phyloP scores from a whole-genome alignment of 345 rosid genomes.

The Stellera chamaejasme region DNA sequence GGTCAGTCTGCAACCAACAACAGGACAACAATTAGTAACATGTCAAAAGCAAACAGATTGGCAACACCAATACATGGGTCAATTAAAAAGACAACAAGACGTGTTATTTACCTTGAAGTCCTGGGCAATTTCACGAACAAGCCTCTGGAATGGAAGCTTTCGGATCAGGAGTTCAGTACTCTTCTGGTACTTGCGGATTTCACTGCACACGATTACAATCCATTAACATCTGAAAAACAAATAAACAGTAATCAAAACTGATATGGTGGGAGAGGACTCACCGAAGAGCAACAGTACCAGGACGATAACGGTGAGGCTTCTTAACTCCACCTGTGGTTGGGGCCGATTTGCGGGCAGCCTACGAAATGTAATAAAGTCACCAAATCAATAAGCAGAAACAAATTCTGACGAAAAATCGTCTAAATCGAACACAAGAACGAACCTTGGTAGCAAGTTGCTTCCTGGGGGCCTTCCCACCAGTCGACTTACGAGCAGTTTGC shows the following conservation, averaged over 20 bases:
- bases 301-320: constrained; percentile 90
- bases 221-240: background rate
- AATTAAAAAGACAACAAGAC: background rate
- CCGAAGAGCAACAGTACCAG: constrained; percentile 98
- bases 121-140: constrained; percentile 94
- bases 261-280: constrained; percentile 11
- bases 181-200: constrained; percentile 89
- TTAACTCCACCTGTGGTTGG: constrained; percentile 89
- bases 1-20: constrained; percentile 41
- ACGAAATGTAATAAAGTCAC: background rate
- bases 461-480: constrained; percentile 97
- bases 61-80: too few species aligned
- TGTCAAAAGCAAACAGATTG: background rate
- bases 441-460: constrained; percentile 95
- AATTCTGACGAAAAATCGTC: background rate
- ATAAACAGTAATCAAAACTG: background rate
- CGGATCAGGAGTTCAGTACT: constrained; percentile 83
- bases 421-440: background rate
- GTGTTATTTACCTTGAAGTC: constrained; percentile 48
- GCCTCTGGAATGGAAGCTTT: constrained; percentile 84
- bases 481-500: constrained; percentile 94
- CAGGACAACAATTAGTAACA: background rate
- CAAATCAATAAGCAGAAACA: background rate
- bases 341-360: constrained; percentile 96
- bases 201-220: constrained; percentile 26